Base-by-base conservation (phyloP, 495 filamentous ascomycete genomes). In the Astrothelium subdiscretum region DNA sequence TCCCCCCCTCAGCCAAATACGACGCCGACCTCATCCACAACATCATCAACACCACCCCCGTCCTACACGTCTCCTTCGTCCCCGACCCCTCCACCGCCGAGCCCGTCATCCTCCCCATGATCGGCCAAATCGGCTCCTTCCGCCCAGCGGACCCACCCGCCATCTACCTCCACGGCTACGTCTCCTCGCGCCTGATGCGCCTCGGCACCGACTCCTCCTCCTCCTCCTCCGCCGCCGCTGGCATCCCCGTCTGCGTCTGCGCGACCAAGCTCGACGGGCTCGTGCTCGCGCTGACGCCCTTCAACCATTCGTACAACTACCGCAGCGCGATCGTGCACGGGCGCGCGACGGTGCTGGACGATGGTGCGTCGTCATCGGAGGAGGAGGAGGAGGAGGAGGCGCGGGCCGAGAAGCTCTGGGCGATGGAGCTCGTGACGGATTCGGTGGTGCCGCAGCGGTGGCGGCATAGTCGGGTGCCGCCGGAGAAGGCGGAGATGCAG, bases 101-200 rank as follows among this genome's bases (percentile, higher is more conserved):
- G 66, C 90, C 91, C 3, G 79, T 82, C 59, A 84, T 87, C 65
- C 78, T 97, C 0, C 92, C 92, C 40, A 94, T 96, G 90, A 88
- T 96, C 64, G 91, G 91, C 48, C 83, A 84, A 65, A 90, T 92
- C 85, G 87, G 80, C 22, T 87, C 83, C 52, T 92, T 85, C 67
- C 78, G 80, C 63, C 85, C 86, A 24, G 85, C 83, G 61, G 80
- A 83, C 10, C 71, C 80, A 63, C 63, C 61, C 32, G 75, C 85
- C 15, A 81, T 89, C 61, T 96, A 97, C 69, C 82, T 97, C 4
- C 92, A 97, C 71, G 90, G 90, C 67, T 95, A 94, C 70, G 84
- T 92, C 59, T 87, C 84, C 59, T 86, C 87, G 12, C 89, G 91
- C 2, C 78, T 95, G 38, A 86, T 91, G 77, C 86, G 86, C 62